Base-by-base conservation (phyloP, 345 rosid genomes). In the Psidium guajava region DNA sequence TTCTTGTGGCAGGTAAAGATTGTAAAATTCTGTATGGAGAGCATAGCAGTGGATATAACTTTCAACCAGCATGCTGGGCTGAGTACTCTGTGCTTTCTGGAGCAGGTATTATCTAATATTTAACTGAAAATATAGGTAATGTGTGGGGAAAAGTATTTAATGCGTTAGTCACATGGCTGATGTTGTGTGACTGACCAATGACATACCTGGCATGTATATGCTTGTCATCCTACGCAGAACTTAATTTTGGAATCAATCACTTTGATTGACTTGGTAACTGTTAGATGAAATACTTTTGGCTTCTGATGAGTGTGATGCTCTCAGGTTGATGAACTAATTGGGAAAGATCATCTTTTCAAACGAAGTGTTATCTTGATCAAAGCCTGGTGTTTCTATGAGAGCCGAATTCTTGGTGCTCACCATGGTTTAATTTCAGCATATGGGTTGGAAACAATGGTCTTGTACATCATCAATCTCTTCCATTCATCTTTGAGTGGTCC, bases 341-440 rank as follows among this genome's bases (percentile, higher is more conserved):
- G 93, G 84, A 94, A 92, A 90, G 91, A 88, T 87, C 98, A 96
- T 91, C 95, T 95, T 84, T 94, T 96, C 88, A 96, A 96, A 89
- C 94, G 89, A 86, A 95, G 99, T 88, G 87, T 95, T 59, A 88
- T 94, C 86, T 89, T 96, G 89, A 87, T 92, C 77, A 96, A 96
- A 90, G 96, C 97, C 55, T 96, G 99, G 99, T 96, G 99, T 91
- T 96, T 93, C 83, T 96, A 96, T 59, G 99, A 96, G 90, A 95
- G 99, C 90, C 94, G 99, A 22, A 92, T 94, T 86, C 98, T 96
- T 77, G 98, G 99, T 83, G 95, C 98, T 51, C 94, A 94, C 86
- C 93, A 90, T 87, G 97, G 99, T 69, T 85, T 96, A 89, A 91
- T 96, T 84, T 93, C 99, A 49, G 94, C 99, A 15, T 96, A 94